Conservation (phyloP, 1,284 basidiomycete genomes). For the Cryptococcus sp. region DNA sequence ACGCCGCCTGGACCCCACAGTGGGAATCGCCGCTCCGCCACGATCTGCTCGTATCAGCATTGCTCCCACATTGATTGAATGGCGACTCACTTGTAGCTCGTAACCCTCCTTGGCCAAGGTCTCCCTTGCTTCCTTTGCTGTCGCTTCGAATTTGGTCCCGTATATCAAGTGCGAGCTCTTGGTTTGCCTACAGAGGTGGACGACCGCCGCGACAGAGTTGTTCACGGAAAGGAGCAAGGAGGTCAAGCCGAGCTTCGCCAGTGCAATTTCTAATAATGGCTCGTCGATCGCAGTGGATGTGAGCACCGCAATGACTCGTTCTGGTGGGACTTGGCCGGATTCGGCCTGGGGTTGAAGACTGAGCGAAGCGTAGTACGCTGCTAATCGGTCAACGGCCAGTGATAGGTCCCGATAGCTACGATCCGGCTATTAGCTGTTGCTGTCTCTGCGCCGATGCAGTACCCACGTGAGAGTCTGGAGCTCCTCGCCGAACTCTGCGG, state of each 20-base stretch:
- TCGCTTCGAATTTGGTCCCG: slow-evolving; percentile 52
- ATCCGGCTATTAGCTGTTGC: too few relatives aligned
- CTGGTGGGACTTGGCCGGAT: slow-evolving; percentile 37
- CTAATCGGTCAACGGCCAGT: slow-evolving; percentile 55
- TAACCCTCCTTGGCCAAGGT: slow-evolving; percentile 48
- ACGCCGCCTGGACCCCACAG: slow-evolving; percentile 56
- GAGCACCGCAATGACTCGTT: slow-evolving; percentile 54
- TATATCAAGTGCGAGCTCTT: slow-evolving; percentile 58
- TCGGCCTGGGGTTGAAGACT: slow-evolving; percentile 18
- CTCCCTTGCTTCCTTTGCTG: slow-evolving; percentile 49
- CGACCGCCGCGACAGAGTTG: slow-evolving; percentile 62
- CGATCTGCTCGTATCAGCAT: slow-evolving; percentile 22
- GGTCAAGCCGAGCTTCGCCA: slow-evolving; percentile 56
- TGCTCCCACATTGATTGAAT: background rate
- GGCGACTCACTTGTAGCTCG: slow-evolving; percentile 26
- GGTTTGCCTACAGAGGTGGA: slow-evolving; percentile 61
- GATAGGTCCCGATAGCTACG: slow-evolving; percentile 51
- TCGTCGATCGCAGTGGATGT: slow-evolving; percentile 56
- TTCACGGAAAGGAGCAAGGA: slow-evolving; percentile 61
- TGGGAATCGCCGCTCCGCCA: slow-evolving; percentile 56
- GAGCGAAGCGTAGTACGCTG: slow-evolving; percentile 51
- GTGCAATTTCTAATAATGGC: slow-evolving; percentile 57
- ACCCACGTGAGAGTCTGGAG: slow-evolving; percentile 46
- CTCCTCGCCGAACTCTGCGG: slow-evolving; percentile 48
- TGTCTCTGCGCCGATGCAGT: too few relatives aligned